These are phyloP conservation scores for Penicillium psychrosexuale DNA, from an alignment of 2,329 filamentous ascomycete genomes.

Conservation along the genomic window DNA sequence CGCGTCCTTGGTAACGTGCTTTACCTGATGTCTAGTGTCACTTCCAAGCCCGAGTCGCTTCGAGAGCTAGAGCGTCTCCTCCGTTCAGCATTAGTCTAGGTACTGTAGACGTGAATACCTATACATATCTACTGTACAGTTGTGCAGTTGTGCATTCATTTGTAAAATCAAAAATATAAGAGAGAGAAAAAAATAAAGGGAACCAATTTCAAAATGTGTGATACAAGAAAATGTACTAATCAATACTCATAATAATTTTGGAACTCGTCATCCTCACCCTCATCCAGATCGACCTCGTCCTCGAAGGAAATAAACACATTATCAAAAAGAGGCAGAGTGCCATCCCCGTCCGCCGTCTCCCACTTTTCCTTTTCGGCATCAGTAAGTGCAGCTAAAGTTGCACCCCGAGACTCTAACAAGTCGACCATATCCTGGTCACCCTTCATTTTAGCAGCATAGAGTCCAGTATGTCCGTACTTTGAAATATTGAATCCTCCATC, in stretches of 20 bases:
- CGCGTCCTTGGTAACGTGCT: conserved; percentile 60
- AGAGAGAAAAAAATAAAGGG: too few relatives aligned
- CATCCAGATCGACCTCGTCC: too few relatives aligned
- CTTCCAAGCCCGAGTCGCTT: conserved; percentile 45
- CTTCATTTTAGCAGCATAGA: neutral
- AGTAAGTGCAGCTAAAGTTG: neutral
- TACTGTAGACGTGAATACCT: neutral
- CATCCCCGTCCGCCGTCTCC: too few relatives aligned
- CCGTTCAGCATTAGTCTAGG: conserved; percentile 32
- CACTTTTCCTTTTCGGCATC: neutral
- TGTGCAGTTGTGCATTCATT: too few relatives aligned
- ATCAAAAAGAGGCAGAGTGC: too few relatives aligned
- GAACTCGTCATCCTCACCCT: too few relatives aligned
- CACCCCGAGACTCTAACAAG: neutral
- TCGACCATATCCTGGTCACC: neutral
- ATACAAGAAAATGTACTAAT: too few relatives aligned
- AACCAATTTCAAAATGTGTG: too few relatives aligned
- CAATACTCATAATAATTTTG: too few relatives aligned
- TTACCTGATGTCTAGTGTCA: conserved; percentile 60
- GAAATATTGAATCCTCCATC: neutral
- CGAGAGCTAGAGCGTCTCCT: conserved; percentile 42
- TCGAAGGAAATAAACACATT: too few relatives aligned
- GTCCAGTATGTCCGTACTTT: neutral
- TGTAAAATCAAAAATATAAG: too few relatives aligned
- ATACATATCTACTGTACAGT: too few relatives aligned